Evolutionary conservation across 176 grass and related monocot species (phyloP).

Genomic region (Eleusine coracana): DNA sequence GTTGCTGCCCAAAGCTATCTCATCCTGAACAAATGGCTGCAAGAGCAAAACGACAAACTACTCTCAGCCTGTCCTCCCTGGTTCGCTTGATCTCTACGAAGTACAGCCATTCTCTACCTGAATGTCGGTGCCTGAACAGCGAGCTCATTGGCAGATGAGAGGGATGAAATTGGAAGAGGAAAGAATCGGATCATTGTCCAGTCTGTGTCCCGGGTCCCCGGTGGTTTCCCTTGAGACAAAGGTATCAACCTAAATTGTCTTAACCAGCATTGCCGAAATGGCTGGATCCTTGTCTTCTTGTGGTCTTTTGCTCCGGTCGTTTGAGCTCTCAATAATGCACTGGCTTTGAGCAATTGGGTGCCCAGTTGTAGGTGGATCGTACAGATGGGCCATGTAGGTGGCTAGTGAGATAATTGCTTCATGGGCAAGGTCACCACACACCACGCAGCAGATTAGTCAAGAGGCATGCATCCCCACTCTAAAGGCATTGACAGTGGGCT

Average conservation of each 20-base stretch:
- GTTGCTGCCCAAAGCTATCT: too few species aligned
- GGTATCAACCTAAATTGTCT: slow-evolving; percentile 20
- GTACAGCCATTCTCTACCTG: not conserved
- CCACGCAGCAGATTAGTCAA: slow-evolving; percentile 36
- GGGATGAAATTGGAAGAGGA: not conserved
- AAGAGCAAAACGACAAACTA: not conserved
- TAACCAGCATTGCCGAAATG: slow-evolving; percentile 13
- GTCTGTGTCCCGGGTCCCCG: not conserved
- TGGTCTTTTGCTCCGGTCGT: not conserved
- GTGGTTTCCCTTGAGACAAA: slow-evolving; percentile 34
- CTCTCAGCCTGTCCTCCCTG: not conserved
- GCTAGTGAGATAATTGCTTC: slow-evolving; percentile 44
- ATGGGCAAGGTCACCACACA: slow-evolving; percentile 38
- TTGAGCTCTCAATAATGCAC: slow-evolving; percentile 24
- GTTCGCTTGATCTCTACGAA: not conserved
- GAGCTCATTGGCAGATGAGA: not conserved
- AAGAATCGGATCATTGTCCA: slow-evolving; percentile 12
- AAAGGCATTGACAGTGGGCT: slow-evolving; percentile 55
- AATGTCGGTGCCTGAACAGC: slow-evolving; percentile 30
- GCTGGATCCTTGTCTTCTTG: not conserved
- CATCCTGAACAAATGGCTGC: slow-evolving; percentile 23
- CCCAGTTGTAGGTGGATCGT: not conserved
- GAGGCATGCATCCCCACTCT: slow-evolving; percentile 44
- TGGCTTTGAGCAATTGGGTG: not conserved
- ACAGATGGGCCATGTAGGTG: not conserved